Base-by-base conservation (phyloP, 2,329 filamentous ascomycete genomes). In the Sarocladium kiliense region DNA sequence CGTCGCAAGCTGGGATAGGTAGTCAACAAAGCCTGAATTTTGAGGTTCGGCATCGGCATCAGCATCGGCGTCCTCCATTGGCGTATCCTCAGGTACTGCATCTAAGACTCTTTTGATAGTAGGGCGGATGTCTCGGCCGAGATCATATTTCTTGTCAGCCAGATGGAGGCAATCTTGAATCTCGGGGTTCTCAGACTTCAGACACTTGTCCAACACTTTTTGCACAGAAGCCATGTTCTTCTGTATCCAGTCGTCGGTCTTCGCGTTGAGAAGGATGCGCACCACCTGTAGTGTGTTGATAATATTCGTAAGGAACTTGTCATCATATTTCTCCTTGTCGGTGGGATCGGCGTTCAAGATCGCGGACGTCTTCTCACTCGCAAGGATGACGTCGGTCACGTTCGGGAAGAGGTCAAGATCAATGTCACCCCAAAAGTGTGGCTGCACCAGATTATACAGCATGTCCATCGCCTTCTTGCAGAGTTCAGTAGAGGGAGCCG, bases 251-350 rank as follows among this genome's bases (percentile, higher is more conserved):
- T 96, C 90, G 64, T 96, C 87, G 0, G 89, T 77, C 70, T 96
- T 95, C 59, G 87, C 86, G 63, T 94, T 91, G 57, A 97, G 78
- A 49, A 99, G 85, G 57, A 97, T 88, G 49, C 93, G 89, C 58
- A 99, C 78, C 39, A 97, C 89, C 68, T 97, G 92, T 14, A 99
- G 79, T 1, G 92, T 91, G 68, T 99, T 99, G 72, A 99, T 85
- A 71, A 96, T 93, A 59, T 87, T 86, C 1, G 89, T 95, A 41
- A 88, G 80, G 64, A 92, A 91, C 68, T 91, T 91, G 39, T 92
- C 88, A 59, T 92, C 87, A n/a, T 80, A 81, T 64, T 89, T 89
- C 53, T 91, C 87, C 55, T 85, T 84, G 58, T 86, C 82, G 0
- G 74, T 68, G 5, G 80, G 78, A 56, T 86, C 83, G 14, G 78